phyloP scores from a whole-genome alignment of 352 stramenopile species.

The Globisporangium sylvaticum region DNA sequence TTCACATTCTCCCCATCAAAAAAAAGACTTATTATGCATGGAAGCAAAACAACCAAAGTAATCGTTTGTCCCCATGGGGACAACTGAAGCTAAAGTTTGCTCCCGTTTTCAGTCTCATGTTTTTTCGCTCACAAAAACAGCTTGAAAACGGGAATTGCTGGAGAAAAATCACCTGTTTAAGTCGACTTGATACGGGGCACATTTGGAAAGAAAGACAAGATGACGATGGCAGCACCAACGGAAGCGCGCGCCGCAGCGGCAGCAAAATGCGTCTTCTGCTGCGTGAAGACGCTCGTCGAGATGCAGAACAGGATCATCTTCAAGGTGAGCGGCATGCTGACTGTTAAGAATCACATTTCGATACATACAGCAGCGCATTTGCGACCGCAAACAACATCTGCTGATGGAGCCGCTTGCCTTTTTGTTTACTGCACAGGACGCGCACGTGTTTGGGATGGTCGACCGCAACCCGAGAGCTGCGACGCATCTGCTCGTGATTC shows the following conservation, averaged over 20 bases:
- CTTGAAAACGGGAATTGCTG: background rate
- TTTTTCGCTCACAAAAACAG: background rate
- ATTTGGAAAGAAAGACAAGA: background rate
- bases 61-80: no score
- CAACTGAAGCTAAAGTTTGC: no score
- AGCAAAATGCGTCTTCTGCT: slow-evolving; percentile 51
- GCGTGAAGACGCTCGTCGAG: slow-evolving; percentile 35
- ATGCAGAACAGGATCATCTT: slow-evolving; percentile 51
- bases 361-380: background rate
- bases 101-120: background rate
- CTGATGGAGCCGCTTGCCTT: background rate
- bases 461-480: slow-evolving; percentile 54
- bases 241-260: slow-evolving; percentile 6
- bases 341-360: background rate
- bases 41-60: no score
- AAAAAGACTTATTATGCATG: no score
- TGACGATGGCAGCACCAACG: slow-evolving; percentile 6
- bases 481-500: slow-evolving; percentile 60
- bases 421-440: slow-evolving; percentile 29
- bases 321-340: slow-evolving; percentile 25
- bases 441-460: slow-evolving; percentile 49
- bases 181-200: background rate
- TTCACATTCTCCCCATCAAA: no score
- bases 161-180: background rate
- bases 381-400: background rate